Base-by-base conservation (phyloP, 2,329 filamentous ascomycete species). In the Colletotrichum phormii region DNA sequence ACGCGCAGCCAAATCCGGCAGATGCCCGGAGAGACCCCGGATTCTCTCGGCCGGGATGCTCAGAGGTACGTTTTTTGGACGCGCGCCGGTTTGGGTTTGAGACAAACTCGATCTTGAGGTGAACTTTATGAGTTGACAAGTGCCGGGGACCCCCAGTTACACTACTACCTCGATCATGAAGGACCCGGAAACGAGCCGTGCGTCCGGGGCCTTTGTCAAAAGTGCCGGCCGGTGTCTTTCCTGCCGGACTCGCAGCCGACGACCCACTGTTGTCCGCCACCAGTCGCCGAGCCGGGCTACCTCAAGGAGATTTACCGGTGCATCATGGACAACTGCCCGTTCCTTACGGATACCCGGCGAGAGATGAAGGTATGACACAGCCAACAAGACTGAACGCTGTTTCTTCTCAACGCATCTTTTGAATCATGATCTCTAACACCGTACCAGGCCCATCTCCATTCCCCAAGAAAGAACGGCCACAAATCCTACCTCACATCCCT, bases 141-240 rank as follows among this genome's bases (percentile, higher is more conserved):
- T 51, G 5, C 26, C 22, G 26, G n/a, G n/a, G 42, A 59, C 13
- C 31, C 63, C 33, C 26, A 74, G 72, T 62, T 74, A 11, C 68
- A 72, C 24, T 75, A 72, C 61, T 75, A 73, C 18, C 73, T 75
- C 49, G 72, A 72, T 22, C 72, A 74, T 51, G 72, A 74, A 51
- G 64, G 60, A 9, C 59, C 70, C 12, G 71, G 61, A 18, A 61
- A 60, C 22, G 65, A 71, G 54, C 73, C 73, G n/a, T 75, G 73
- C 59, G 66, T 74, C 29, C 66, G 73, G 42, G 73, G 66, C 9
- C 64, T 74, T 33, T 75, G 73, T 58, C 61, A 67, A 11, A 66
- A 37, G 18, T 73, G 71, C 62, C 61, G 57, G 37, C 67, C 67
- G 9, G 49, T 72, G n/a, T 66, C 71, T 8, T 33, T 70, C 13